Evolutionary conservation across 768 basidiomycete genomes (phyloP).

Genomic region (Rhodotorula paludigena): DNA sequence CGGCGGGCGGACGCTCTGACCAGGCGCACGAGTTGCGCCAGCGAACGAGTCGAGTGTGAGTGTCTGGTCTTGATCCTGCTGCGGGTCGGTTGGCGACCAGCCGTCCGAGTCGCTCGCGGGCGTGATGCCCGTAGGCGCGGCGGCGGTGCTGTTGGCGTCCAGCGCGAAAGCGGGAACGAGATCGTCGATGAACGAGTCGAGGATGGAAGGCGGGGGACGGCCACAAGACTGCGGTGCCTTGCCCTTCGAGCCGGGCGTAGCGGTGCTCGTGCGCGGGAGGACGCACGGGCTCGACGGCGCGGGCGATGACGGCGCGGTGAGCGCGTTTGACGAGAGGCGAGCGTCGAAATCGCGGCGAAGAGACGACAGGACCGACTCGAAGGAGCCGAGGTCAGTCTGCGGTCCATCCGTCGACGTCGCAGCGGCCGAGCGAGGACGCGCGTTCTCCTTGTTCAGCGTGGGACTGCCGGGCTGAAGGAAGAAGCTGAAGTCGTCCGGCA

Average conservation of each 20-base stretch:
- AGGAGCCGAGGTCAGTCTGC: conserved; percentile 27
- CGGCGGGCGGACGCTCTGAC: no score
- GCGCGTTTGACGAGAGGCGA: conserved; percentile 35
- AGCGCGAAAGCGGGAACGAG: conserved; percentile 30
- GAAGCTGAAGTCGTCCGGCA: conserved; percentile 19
- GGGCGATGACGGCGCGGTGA: conserved; percentile 34
- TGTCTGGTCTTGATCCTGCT: conserved; percentile 4
- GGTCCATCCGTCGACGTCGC: conserved; percentile 16
- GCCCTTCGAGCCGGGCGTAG: conserved; percentile 35
- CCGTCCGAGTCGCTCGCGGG: conserved; percentile 28
- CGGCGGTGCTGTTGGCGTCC: not conserved
- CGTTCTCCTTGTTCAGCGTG: conserved; percentile 30
- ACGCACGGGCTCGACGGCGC: conserved; percentile 33
- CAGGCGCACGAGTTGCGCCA: no score
- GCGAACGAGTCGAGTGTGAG: conserved; percentile 19
- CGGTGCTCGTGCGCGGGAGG: conserved; percentile 34
- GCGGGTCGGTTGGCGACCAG: conserved; percentile 13
- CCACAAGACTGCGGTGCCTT: conserved; percentile 31
- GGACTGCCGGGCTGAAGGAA: conserved; percentile 26
- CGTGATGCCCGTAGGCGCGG: conserved; percentile 1
- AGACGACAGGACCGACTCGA: conserved; percentile 31
- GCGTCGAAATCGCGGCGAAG: conserved; percentile 32
- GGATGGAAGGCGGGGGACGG: conserved; percentile 29
- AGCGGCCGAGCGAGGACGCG: not conserved
- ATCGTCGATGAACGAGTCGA: conserved; percentile 38